Evolutionary conservation across 495 filamentous ascomycete species (phyloP).

Genomic region (Talaromyces borbonicus): DNA sequence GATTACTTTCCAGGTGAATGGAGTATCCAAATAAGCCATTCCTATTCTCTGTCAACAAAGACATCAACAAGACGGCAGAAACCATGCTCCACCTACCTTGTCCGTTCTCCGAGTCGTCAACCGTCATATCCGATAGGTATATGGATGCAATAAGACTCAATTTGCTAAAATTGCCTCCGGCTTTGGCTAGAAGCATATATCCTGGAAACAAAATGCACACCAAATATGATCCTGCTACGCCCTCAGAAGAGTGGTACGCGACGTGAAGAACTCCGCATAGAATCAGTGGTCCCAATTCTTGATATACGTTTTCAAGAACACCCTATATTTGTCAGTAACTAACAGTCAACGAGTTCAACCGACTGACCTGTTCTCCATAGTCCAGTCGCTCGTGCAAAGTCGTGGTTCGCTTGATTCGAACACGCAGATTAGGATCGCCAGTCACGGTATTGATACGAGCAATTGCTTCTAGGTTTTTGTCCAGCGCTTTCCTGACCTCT

Average conservation of each 20-base stretch:
- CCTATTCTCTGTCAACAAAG: slow-evolving; percentile 41
- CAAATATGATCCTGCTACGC: slow-evolving; percentile 70
- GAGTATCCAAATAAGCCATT: slow-evolving; percentile 72
- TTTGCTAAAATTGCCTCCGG: slow-evolving; percentile 44
- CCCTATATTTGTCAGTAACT: slow-evolving; percentile 14
- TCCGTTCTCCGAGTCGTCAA: slow-evolving; percentile 73
- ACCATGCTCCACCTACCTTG: slow-evolving; percentile 45
- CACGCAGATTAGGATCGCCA: slow-evolving; percentile 27
- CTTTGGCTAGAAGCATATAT: slow-evolving; percentile 68
- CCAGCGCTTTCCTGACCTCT: slow-evolving; percentile 65
- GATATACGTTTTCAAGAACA: slow-evolving; percentile 44
- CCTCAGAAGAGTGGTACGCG: slow-evolving; percentile 58
- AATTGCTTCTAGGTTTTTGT: slow-evolving; percentile 59
- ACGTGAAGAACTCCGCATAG: slow-evolving; percentile 84
- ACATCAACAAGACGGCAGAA: not conserved
- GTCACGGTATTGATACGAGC: slow-evolving; percentile 70
- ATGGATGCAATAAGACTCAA: slow-evolving; percentile 72
- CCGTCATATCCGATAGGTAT: slow-evolving; percentile 53
- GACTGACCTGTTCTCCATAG: slow-evolving; percentile 58
- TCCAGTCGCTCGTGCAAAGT: slow-evolving; percentile 45
- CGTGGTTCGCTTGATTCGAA: slow-evolving; percentile 43
- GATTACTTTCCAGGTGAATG: slow-evolving; percentile 87
- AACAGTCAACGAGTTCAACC: slow-evolving; percentile 7
- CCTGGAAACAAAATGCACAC: slow-evolving; percentile 77
- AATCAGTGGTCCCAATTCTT: slow-evolving; percentile 68